Conservation (phyloP, 208 protist genomes). For the Leishmania tropica region DNA sequence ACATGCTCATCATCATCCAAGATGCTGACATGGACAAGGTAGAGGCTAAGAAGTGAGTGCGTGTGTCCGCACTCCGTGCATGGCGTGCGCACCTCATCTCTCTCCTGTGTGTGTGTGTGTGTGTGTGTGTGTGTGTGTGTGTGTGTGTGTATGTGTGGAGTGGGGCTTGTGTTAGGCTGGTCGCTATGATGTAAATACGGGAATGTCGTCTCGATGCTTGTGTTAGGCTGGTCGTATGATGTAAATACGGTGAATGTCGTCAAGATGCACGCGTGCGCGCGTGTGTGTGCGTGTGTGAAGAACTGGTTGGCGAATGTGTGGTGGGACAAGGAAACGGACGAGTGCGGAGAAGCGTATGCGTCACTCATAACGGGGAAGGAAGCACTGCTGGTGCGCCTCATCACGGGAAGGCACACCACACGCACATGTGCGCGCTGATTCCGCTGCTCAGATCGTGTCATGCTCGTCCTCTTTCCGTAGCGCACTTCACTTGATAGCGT, state of each 20-base stretch:
- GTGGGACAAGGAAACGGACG: not conserved
- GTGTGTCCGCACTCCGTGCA: not conserved
- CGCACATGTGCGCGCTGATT: not conserved
- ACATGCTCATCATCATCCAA: slow-evolving; percentile 91
- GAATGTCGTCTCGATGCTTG: no score
- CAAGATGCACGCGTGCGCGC: no score
- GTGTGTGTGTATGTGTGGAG: not conserved
- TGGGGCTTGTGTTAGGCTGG: not conserved
- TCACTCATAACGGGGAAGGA: not conserved
- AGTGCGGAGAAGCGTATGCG: not conserved
- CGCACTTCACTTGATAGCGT: not conserved
- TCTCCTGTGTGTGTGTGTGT: no score
- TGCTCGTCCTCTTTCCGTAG: not conserved
- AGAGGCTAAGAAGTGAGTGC: slow-evolving; percentile 23
- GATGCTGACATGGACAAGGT: slow-evolving; percentile 50
- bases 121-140: no score
- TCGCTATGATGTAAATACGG: not conserved
- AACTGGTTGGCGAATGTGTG: not conserved
- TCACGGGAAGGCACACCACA: not conserved
- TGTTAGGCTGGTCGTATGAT: no score
- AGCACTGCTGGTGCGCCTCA: not conserved
- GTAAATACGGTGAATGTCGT: no score
- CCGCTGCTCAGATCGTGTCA: not conserved
- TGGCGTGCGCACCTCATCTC: not conserved
- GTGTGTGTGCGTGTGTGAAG: slow-evolving; percentile 7